phyloP scores from a whole-genome alignment of 768 basidiomycete species.

The Mycena epipterygia region DNA sequence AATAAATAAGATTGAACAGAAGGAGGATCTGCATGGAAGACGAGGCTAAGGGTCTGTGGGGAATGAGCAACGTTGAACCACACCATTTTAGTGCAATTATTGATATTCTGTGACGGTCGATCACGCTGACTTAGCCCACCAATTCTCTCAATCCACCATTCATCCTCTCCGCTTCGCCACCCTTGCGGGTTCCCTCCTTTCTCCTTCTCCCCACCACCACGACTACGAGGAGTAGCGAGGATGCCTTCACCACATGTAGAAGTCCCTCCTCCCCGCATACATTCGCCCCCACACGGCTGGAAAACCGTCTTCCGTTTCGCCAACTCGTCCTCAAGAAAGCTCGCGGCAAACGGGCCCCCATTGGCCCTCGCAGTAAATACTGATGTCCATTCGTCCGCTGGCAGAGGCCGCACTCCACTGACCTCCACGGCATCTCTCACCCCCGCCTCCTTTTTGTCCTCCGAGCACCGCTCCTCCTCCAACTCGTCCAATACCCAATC shows the following conservation, averaged over 20 bases:
- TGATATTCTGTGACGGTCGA: not conserved
- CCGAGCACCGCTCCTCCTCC: slow-evolving; percentile 80
- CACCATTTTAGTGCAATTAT: no score
- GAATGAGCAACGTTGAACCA: no score
- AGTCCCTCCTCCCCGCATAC: slow-evolving; percentile 34
- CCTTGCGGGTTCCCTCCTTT: not conserved
- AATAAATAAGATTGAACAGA: slow-evolving; percentile 9
- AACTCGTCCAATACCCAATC: slow-evolving; percentile 83
- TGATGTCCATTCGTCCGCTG: slow-evolving; percentile 50
- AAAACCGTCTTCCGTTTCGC: slow-evolving; percentile 82
- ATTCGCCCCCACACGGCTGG: slow-evolving; percentile 62
- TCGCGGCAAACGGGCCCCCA: slow-evolving; percentile 55
- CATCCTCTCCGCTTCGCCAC: not conserved
- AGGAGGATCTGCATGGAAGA: slow-evolving; percentile 1
- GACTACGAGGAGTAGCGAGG: no score
- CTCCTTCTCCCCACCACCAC: not conserved
- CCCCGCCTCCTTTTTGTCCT: slow-evolving; percentile 67
- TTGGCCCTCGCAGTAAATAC: slow-evolving; percentile 71
- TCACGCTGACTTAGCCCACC: not conserved
- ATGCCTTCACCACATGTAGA: slow-evolving; percentile 42
- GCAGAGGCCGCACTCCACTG: slow-evolving; percentile 54
- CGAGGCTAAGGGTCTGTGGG: not conserved
- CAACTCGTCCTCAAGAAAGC: slow-evolving; percentile 74
- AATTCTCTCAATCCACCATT: not conserved
- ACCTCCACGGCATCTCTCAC: slow-evolving; percentile 65